Evolutionary conservation across 352 stramenopile genomes (phyloP).

Genomic region (Phytophthora hybrid): DNA sequence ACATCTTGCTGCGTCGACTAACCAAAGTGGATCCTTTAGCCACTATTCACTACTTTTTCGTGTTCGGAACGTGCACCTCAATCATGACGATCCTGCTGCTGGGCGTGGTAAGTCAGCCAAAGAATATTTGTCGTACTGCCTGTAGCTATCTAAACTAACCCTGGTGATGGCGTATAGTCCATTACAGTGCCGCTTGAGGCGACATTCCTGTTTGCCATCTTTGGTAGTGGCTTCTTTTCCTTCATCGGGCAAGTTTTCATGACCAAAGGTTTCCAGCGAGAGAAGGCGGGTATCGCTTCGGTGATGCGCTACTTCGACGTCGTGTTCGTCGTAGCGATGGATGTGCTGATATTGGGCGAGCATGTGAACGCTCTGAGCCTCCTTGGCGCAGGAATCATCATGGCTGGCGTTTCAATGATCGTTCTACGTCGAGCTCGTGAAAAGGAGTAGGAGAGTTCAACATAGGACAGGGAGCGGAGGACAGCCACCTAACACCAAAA

Average conservation of each 20-base stretch:
- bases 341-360: conserved; percentile 42
- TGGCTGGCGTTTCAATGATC: conserved; percentile 41
- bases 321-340: conserved; percentile 51
- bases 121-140: background rate
- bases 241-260: conserved; percentile 51
- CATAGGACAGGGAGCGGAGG: background rate
- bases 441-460: conserved; percentile 25
- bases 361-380: conserved; percentile 36
- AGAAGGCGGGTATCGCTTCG: conserved; percentile 49
- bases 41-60: conserved; percentile 59
- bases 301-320: conserved; percentile 56
- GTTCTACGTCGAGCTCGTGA: conserved; percentile 33
- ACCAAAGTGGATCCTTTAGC: conserved; percentile 43
- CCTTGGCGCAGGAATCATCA: conserved; percentile 46
- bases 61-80: conserved; percentile 43
- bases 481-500: background rate
- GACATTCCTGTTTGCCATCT: conserved; percentile 34
- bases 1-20: conserved; percentile 49
- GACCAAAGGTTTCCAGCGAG: conserved; percentile 49
- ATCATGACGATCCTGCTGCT: conserved; percentile 38
- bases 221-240: conserved; percentile 43
- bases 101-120: conserved; percentile 37
- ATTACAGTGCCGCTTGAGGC: conserved; percentile 31
- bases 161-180: conserved; percentile 2
- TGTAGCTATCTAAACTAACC: conserved; percentile 1